Conservation (phyloP, 192 early-diverging fungal species). For the Helicostylum pulchrum region DNA sequence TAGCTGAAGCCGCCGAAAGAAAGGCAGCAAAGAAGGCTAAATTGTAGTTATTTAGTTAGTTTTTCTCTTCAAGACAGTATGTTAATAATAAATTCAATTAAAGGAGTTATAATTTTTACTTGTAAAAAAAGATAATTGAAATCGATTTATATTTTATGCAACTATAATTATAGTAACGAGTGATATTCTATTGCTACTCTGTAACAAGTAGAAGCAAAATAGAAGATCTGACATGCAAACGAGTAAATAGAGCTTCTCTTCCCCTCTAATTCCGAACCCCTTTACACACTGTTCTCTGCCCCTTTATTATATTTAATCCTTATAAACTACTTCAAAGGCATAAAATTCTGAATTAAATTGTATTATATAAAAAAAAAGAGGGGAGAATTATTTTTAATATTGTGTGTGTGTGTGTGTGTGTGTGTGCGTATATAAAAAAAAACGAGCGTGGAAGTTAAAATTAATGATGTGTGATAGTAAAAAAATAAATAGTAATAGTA, state of each 20-base stretch:
- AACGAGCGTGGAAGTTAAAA: background rate
- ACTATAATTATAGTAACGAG: no score
- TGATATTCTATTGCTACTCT: no score
- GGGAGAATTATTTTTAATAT: background rate
- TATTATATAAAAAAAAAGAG: background rate
- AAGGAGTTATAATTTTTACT: no score
- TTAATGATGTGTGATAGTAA: background rate
- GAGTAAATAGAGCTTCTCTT: conserved; percentile 1
- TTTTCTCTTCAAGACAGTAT: background rate
- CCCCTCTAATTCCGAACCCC: background rate
- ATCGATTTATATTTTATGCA: no score
- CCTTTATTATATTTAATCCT: background rate
- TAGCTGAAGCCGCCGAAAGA: background rate
- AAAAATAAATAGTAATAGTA: background rate
- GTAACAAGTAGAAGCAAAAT: background rate
- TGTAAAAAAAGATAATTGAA: no score
- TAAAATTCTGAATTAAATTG: no score
- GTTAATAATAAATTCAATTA: no score
- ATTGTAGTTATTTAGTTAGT: background rate
- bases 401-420: background rate
- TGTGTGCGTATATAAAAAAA: background rate
- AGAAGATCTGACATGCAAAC: conserved; percentile 2
- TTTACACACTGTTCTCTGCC: background rate
- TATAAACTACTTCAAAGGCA: background rate
- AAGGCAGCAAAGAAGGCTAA: conserved; percentile 6